Percentiles rank a stretch among this genome's conserved stretches.
These are phyloP conservation scores for Mycena rebaudengoi DNA, from an alignment of 768 basidiomycete genomes.

Conservation along the genomic window DNA sequence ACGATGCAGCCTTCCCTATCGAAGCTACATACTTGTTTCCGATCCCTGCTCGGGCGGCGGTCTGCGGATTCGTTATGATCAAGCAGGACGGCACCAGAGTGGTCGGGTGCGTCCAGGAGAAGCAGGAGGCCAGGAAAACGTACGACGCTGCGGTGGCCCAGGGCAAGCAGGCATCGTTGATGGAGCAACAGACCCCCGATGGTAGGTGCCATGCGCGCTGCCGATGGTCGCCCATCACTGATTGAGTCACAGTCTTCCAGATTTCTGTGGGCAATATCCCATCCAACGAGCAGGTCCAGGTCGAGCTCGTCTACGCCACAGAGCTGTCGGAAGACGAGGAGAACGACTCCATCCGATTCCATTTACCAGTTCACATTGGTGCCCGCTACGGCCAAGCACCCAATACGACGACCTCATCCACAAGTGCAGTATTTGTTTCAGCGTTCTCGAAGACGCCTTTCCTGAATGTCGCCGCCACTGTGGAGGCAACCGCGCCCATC, in stretches of 20 bases:
- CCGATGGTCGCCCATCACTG: neutral
- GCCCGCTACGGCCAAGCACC: slow-evolving; percentile 18
- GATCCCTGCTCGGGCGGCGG: slow-evolving; percentile 19
- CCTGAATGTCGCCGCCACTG: neutral
- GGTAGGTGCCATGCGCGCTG: slow-evolving; percentile 9
- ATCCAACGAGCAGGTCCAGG: slow-evolving; percentile 8
- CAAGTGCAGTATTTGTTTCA: neutral
- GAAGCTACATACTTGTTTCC: slow-evolving; percentile 27
- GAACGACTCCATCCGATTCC: slow-evolving; percentile 18
- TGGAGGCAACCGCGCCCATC: slow-evolving; percentile 14
- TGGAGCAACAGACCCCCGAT: slow-evolving; percentile 22
- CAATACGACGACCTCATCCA: neutral
- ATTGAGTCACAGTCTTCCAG: slow-evolving; percentile 16
- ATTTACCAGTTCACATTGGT: slow-evolving; percentile 12
- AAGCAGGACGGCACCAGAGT: slow-evolving; percentile 26
- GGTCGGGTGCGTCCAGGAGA: slow-evolving; percentile 24
- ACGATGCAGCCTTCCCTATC: slow-evolving; percentile 7
- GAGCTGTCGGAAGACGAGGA: slow-evolving; percentile 22
- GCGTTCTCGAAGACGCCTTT: neutral
- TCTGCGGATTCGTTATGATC: slow-evolving; percentile 20
- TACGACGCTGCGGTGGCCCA: slow-evolving; percentile 17
- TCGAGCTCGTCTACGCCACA: slow-evolving; percentile 18
- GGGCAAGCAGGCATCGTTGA: slow-evolving; percentile 17
- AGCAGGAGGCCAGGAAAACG: slow-evolving; percentile 12
- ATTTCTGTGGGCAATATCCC: slow-evolving; percentile 21